Evolutionary conservation across 768 basidiomycete species (phyloP).

Genomic region (Leccinum uliginosum): DNA sequence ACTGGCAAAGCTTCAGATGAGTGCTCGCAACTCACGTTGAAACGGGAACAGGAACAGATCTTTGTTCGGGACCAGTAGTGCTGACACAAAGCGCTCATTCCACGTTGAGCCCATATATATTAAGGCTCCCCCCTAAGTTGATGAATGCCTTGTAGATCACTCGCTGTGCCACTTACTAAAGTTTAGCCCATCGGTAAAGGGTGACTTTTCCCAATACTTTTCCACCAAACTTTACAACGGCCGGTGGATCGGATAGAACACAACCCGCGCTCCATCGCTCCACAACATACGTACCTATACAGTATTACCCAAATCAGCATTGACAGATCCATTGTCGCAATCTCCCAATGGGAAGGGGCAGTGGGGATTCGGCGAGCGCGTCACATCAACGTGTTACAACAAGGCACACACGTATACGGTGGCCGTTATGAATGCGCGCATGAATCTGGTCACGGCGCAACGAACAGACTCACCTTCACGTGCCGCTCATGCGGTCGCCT

Average conservation of each 20-base stretch:
- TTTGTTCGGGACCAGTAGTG: slow-evolving; percentile 10
- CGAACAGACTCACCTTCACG: not conserved
- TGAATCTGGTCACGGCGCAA: not conserved
- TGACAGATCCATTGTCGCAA: not conserved
- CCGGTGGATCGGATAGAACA: not conserved
- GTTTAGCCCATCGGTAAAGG: not conserved
- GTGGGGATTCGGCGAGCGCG: not conserved
- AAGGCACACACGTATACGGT: not conserved
- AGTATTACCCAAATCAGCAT: not conserved
- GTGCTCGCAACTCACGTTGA: not conserved
- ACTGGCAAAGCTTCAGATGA: too few species aligned
- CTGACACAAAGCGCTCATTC: slow-evolving; percentile 3
- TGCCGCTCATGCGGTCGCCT: not conserved
- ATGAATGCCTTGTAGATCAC: slow-evolving; percentile 11
- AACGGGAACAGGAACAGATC: not conserved
- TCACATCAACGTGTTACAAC: not conserved
- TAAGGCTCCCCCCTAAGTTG: not conserved
- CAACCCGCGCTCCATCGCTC: slow-evolving; percentile 9
- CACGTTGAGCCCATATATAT: slow-evolving; percentile 4
- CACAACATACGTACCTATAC: slow-evolving; percentile 2
- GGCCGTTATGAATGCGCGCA: not conserved
- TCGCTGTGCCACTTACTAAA: not conserved
- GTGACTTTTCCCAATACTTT: not conserved
- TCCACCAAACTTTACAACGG: not conserved
- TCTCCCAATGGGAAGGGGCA: not conserved